Base-by-base conservation (phyloP, 495 filamentous ascomycete species). In the Oidiodendron maius region DNA sequence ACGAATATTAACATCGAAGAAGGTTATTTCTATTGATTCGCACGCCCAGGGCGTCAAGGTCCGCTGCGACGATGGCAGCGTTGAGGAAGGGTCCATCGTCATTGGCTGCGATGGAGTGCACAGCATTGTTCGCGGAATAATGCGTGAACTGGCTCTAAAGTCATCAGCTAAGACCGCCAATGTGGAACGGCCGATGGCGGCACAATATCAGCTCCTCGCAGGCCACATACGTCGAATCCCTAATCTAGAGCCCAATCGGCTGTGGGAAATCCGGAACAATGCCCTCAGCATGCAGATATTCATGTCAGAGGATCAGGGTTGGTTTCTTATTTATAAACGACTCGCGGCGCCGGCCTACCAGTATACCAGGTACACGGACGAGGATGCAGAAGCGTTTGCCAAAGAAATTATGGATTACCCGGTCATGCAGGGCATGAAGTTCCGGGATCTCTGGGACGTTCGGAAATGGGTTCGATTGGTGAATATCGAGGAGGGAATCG, bases 401-500 rank as follows among this genome's bases (percentile, higher is more conserved):
- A 23, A 12, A 10, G 13, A 16, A 4, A 17, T 40, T 16, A 3
- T 15, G 1, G 21, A 28, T 11, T 3, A 11, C 5, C 35, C 22
- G 20, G 30, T 40, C 25, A 12, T 12, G 6, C 18, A 17, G 11
- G 24, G 12, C 10, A 6, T 23, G 3, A 10, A 28, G 5, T 64
- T 71, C 26, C 52, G 55, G 9, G 64, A 70, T 28, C n/a, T 69
- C 10, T 69, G 62, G 45, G 30, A 50, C 6, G 38, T 46, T 0
- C 47, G 56, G 12, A 48, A 22, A 17, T 35, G 45, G n/a, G 34
- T 12, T 4, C 15, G 22, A 17, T 5, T 49, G 10, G 13, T 49
- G 11, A 25, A 24, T 13, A 68, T 67, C 0, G 65, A 71, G 43
- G 68, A 72, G 46, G 66, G 63, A 10, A 34, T 69, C 3, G 20